Percentiles rank a stretch among this genome's conserved stretches.
phyloP scores from a whole-genome alignment of 768 basidiomycete genomes.

The Tricholoma saponaceum region DNA sequence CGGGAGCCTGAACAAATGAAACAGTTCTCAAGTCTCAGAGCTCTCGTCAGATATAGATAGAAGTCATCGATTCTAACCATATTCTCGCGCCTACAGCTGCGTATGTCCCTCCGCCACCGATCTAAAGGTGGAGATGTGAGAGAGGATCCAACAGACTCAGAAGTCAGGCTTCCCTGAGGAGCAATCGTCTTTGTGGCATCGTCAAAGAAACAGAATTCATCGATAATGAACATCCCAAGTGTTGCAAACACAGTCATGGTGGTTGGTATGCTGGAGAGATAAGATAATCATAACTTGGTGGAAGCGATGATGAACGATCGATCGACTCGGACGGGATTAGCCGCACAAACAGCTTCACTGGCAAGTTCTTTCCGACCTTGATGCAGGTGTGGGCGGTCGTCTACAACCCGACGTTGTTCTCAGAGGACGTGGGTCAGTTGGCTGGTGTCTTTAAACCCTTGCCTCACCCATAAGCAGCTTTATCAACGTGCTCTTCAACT shows the following conservation, averaged over 20 bases:
- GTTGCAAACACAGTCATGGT: constrained; percentile 47
- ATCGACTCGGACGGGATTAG: background rate
- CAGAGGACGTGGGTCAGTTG: constrained; percentile 33
- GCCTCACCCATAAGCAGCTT: constrained; percentile 37
- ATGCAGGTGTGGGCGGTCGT: constrained; percentile 45
- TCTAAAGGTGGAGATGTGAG: constrained; percentile 35
- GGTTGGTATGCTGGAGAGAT: constrained; percentile 6
- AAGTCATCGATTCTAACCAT: constrained; percentile 42
- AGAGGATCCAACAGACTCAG: background rate
- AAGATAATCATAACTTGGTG: constrained; percentile 17
- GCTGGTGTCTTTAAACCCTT: background rate
- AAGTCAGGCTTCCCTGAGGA: constrained; percentile 42
- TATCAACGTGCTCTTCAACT: constrained; percentile 56
- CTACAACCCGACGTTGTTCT: constrained; percentile 36
- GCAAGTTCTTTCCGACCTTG: constrained; percentile 1
- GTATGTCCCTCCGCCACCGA: constrained; percentile 88
- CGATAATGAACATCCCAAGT: constrained; percentile 91
- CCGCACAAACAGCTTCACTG: background rate
- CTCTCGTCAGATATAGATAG: background rate
- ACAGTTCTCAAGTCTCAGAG: background rate
- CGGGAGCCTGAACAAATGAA: constrained; percentile 49
- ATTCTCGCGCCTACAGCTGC: constrained; percentile 78
- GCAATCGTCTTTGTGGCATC: constrained; percentile 41
- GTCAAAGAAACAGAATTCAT: constrained; percentile 66
- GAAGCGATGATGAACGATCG: background rate